phyloP scores from a whole-genome alignment of 441 rosid species.

The Pelargonium myrrhifolium region DNA sequence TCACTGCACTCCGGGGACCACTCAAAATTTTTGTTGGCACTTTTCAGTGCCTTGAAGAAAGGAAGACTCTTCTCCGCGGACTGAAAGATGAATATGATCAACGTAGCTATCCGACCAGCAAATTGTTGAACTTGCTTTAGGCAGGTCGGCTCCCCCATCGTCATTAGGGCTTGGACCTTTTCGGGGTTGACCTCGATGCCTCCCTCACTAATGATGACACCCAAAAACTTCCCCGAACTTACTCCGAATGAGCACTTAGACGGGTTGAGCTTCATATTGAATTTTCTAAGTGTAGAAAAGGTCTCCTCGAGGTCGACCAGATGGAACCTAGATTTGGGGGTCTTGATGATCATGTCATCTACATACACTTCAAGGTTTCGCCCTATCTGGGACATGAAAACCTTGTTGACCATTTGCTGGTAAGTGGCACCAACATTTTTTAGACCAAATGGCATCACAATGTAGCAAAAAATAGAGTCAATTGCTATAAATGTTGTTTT shows the following conservation, averaged over 20 bases:
- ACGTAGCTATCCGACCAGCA: not conserved
- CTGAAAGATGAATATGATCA: not conserved
- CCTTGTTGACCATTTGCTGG: too few relatives aligned
- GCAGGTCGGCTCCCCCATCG: not conserved
- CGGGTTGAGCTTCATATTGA: not conserved
- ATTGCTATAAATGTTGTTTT: not conserved
- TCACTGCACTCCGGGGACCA: not conserved
- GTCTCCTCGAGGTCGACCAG: not conserved
- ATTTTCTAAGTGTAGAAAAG: not conserved
- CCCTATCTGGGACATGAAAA: too few relatives aligned
- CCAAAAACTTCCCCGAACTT: not conserved
- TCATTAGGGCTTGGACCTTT: not conserved
- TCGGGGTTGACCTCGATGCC: not conserved
- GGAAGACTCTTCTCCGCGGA: not conserved
- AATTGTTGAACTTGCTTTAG: not conserved
- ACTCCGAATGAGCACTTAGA: not conserved
- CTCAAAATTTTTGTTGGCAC: not conserved
- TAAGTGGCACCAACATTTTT: too few relatives aligned
- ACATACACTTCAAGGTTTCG: too few relatives aligned
- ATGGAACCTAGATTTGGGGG: not conserved
- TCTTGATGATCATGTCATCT: not conserved
- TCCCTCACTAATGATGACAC: not conserved
- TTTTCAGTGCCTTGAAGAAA: not conserved
- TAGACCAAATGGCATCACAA: not conserved
- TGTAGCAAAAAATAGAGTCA: not conserved